These are phyloP conservation scores for Scorias spongiosa DNA, from an alignment of 2,329 filamentous ascomycete genomes.

Conservation along the genomic window DNA sequence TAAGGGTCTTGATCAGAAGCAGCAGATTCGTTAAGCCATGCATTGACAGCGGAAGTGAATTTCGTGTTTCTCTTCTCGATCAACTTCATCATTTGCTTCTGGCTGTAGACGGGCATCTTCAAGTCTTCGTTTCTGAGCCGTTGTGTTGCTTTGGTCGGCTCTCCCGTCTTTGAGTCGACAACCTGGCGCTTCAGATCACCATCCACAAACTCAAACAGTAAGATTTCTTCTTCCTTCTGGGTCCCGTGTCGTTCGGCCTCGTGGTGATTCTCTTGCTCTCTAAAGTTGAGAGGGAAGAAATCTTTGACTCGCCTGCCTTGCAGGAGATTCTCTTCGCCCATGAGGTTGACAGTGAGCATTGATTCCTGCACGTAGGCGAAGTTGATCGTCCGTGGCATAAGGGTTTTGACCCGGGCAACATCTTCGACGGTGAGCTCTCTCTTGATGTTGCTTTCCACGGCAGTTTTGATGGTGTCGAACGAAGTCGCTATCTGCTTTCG, in stretches of 20 bases:
- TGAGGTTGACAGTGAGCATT: constrained; percentile 64
- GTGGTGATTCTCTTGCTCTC: constrained; percentile 20
- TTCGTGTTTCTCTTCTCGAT: constrained; percentile 83
- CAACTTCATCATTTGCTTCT: constrained; percentile 76
- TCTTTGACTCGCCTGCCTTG: constrained; percentile 40
- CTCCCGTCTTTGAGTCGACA: constrained; percentile 54
- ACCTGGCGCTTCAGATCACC: constrained; percentile 78
- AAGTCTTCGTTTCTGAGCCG: constrained; percentile 63
- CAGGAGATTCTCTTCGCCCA: constrained; percentile 52
- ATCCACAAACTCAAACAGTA: constrained; percentile 87
- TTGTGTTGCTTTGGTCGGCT: constrained; percentile 50
- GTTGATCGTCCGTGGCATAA: constrained; percentile 63
- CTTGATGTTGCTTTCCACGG: constrained; percentile 72
- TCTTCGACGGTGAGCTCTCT: constrained; percentile 57
- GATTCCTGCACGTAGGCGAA: constrained; percentile 80
- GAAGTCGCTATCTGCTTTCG: constrained; percentile 86
- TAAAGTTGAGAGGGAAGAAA: constrained; percentile 28
- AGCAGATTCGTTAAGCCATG: constrained; percentile 60
- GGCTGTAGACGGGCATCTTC: constrained; percentile 83
- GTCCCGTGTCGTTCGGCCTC: constrained; percentile 26
- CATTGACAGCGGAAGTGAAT: constrained; percentile 62
- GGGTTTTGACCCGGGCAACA: constrained; percentile 63
- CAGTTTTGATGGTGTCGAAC: constrained; percentile 69
- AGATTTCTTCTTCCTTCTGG: constrained; percentile 38
- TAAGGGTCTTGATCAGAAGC: constrained; percentile 52